These are phyloP conservation scores for Pinus taeda DNA, from an alignment of 75 land plant species.

Conservation along the genomic window DNA sequence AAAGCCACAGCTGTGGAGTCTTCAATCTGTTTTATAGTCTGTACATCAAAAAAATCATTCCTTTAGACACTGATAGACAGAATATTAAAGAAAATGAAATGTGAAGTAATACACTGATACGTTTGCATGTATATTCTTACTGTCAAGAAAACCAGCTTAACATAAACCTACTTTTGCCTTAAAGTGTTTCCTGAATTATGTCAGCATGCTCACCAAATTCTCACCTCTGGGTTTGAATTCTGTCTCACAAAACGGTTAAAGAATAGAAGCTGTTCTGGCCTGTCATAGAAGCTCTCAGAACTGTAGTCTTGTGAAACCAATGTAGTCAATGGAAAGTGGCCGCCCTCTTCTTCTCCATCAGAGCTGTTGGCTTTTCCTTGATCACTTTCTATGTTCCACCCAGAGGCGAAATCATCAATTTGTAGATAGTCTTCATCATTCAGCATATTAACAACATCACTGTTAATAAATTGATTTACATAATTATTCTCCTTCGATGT, in stretches of 20 bases:
- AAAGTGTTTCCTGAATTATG: no score
- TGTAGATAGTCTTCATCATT: neutral
- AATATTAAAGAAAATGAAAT: no score
- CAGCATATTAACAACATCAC: neutral
- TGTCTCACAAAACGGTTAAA: conserved; percentile 1
- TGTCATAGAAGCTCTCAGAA: neutral
- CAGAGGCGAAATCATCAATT: neutral
- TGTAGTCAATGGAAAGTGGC: neutral
- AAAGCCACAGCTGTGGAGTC: no score
- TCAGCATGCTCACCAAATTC: neutral
- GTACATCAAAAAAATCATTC: no score
- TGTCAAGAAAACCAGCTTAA: no score
- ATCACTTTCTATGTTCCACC: neutral
- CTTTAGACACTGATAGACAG: no score
- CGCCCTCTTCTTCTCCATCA: neutral
- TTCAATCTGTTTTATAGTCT: no score
- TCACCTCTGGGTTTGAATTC: conserved; percentile 1
- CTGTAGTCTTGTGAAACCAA: neutral
- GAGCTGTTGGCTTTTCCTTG: neutral
- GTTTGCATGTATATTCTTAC: no score
- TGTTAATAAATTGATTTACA: neutral
- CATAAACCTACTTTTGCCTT: neutral
- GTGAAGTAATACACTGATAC: no score
- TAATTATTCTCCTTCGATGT: neutral
- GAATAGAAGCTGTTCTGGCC: conserved; percentile 2